Conservation (phyloP, 2,329 filamentous ascomycete genomes). For the Catunica adiposa region DNA sequence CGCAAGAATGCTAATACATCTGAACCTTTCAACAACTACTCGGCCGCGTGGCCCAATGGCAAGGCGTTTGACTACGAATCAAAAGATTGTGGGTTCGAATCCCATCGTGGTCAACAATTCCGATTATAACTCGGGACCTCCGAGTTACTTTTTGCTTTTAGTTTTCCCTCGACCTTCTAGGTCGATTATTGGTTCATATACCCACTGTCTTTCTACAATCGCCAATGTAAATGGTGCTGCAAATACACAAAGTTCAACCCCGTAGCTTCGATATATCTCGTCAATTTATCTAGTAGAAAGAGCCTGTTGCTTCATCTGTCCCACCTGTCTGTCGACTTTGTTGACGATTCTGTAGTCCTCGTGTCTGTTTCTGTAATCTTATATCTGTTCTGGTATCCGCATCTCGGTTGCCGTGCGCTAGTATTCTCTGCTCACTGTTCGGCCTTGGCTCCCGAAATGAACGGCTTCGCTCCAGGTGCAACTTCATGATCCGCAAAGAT, state of each 20-base stretch:
- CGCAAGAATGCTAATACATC: no score
- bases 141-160: no score
- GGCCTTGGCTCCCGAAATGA: slow-evolving; percentile 21
- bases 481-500: slow-evolving; percentile 41
- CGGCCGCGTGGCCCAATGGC: no score
- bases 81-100: no score
- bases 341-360: slow-evolving; percentile 1
- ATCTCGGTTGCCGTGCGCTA: background rate
- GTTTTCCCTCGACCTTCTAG: no score
- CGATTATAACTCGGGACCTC: no score
- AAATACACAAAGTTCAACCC: background rate
- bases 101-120: no score
- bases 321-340: background rate
- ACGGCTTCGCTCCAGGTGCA: slow-evolving; percentile 28
- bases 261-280: background rate
- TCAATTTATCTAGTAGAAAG: background rate
- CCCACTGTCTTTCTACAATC: no score
- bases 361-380: background rate
- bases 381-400: background rate
- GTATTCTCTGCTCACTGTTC: slow-evolving; percentile 18
- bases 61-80: no score
- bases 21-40: no score
- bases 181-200: no score
- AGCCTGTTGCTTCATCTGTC: background rate
- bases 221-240: background rate